Evolutionary conservation across 352 stramenopile genomes (phyloP).

Genomic region (Pythium dissimile): DNA sequence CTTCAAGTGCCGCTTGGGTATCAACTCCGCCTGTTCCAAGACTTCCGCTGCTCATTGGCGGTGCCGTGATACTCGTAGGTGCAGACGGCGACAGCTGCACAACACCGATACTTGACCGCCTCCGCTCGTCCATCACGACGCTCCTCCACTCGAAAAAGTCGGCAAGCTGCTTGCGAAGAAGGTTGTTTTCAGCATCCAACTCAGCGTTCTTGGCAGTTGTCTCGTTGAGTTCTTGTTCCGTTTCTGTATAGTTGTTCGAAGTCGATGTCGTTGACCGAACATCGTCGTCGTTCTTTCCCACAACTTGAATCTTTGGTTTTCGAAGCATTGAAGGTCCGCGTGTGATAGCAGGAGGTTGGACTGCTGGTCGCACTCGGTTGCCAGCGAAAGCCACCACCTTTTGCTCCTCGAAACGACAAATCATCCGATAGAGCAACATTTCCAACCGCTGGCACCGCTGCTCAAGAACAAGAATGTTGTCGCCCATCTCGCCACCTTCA

Average conservation of each 20-base stretch:
- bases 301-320: conserved; percentile 49
- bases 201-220: conserved; percentile 41
- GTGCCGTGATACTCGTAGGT: background rate
- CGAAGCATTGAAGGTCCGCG: conserved; percentile 31
- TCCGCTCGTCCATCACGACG: conserved; percentile 23
- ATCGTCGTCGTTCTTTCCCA: conserved; percentile 35
- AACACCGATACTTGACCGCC: conserved; percentile 7
- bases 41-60: background rate
- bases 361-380: conserved; percentile 22
- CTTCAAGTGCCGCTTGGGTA: conserved; percentile 26
- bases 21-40: conserved; percentile 23
- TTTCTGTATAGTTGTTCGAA: conserved; percentile 26
- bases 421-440: conserved; percentile 85
- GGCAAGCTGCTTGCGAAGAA: conserved; percentile 64
- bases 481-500: conserved; percentile 32
- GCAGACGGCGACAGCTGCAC: background rate
- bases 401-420: conserved; percentile 82
- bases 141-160: conserved; percentile 74
- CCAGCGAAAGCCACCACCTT: conserved; percentile 63
- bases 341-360: conserved; percentile 15
- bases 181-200: conserved; percentile 60
- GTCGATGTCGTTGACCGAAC: conserved; percentile 30
- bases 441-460: conserved; percentile 67
- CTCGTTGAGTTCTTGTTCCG: conserved; percentile 45
- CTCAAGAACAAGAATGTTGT: conserved; percentile 39